A percentile compares a stretch with the other conserved stretches of the same genome.
These are phyloP conservation scores for Trametopsis cervina DNA, from an alignment of 768 basidiomycete species.

Conservation along the genomic window DNA sequence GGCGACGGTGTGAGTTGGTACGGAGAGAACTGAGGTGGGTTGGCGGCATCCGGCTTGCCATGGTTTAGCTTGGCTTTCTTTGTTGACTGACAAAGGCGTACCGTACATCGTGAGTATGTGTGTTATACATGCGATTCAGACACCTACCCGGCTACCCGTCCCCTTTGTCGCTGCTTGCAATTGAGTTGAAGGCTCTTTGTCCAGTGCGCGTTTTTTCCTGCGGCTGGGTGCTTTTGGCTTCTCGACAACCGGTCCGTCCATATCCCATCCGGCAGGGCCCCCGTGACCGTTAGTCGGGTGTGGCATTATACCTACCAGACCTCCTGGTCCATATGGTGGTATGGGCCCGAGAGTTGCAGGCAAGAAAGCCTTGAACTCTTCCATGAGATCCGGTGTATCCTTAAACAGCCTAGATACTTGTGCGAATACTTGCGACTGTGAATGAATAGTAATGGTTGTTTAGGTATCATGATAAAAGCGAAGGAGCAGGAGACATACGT, in stretches of 20 bases:
- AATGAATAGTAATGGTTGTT: constrained; percentile 7
- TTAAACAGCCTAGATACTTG: constrained; percentile 80
- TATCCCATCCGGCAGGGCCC: constrained; percentile 21
- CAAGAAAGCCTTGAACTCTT: constrained; percentile 77
- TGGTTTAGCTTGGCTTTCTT: constrained; percentile 63
- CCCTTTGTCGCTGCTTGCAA: constrained; percentile 31
- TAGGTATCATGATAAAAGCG: no score
- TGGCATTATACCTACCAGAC: constrained; percentile 42
- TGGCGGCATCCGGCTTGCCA: constrained; percentile 45
- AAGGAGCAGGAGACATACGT: constrained; percentile 41
- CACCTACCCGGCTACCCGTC: constrained; percentile 40
- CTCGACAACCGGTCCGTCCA: constrained; percentile 33
- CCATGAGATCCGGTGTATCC: constrained; percentile 70
- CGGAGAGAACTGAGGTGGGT: constrained; percentile 33
- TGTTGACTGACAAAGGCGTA: constrained; percentile 29
- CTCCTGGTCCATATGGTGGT: constrained; percentile 13
- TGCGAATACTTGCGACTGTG: constrained; percentile 65
- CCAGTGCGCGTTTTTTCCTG: constrained; percentile 54
- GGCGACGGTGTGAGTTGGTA: constrained; percentile 35
- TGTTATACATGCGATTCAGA: not conserved
- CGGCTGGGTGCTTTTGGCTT: constrained; percentile 34
- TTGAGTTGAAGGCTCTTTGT: constrained; percentile 59
- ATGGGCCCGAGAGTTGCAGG: constrained; percentile 52
- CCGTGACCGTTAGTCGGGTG: constrained; percentile 31
- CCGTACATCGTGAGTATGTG: not conserved